Percentiles rank a stretch among this genome's conserved stretches.
Evolutionary conservation across 2,329 filamentous ascomycete genomes (phyloP).

Genomic region (Exophiala aquamarina): DNA sequence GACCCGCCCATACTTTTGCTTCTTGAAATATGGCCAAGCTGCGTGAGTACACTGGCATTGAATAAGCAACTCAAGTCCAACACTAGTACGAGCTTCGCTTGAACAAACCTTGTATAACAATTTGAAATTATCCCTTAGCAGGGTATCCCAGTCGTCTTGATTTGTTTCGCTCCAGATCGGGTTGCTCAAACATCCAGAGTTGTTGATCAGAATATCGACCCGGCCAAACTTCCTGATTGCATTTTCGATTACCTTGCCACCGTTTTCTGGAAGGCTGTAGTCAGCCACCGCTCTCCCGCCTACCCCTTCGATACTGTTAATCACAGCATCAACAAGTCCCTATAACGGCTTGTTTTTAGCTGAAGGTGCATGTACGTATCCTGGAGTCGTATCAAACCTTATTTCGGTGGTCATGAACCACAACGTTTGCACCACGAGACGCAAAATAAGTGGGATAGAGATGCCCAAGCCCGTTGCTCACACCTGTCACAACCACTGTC

Average conservation of each 20-base stretch:
- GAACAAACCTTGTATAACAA: not conserved
- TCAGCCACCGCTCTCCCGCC: not conserved
- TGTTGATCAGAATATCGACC: constrained; percentile 25
- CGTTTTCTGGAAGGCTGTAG: not conserved
- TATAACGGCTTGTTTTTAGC: not conserved
- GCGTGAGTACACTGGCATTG: not conserved
- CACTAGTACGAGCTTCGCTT: not conserved
- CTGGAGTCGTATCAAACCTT: not conserved
- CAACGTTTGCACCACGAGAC: not conserved
- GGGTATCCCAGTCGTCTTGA: not conserved
- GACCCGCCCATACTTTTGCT: constrained; percentile 5
- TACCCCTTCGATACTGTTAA: not conserved
- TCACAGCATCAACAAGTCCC: not conserved
- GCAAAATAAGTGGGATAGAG: not conserved
- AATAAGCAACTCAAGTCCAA: too few relatives aligned
- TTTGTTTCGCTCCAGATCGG: not conserved
- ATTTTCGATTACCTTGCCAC: constrained; percentile 8
- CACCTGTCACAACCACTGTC: constrained; percentile 5
- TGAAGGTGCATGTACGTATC: not conserved
- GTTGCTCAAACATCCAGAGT: constrained; percentile 28
- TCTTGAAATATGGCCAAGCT: constrained; percentile 4
- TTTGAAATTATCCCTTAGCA: not conserved
- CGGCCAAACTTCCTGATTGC: constrained; percentile 75
- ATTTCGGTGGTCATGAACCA: constrained; percentile 2
- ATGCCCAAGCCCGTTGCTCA: not conserved